phyloP scores from a whole-genome alignment of 164 flowering plant species.

The Dillenia suffruticosa region DNA sequence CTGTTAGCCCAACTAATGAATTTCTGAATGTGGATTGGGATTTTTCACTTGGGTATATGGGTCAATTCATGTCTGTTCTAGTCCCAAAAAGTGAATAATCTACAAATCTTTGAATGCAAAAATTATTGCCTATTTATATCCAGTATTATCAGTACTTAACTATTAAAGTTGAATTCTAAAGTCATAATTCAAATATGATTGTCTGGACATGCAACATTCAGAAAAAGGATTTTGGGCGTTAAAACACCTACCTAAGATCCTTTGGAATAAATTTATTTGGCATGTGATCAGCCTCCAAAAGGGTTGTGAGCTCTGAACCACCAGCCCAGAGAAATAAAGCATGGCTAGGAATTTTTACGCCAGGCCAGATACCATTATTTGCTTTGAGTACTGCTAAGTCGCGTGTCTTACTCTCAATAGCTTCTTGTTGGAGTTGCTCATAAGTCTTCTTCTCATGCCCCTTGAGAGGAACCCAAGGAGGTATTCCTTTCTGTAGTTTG shows the following conservation, averaged over 20 bases:
- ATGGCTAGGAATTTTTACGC: constrained; percentile 80
- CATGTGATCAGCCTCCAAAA: constrained; percentile 84
- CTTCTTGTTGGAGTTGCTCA: constrained; percentile 88
- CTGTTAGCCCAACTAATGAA: no score
- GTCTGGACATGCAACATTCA: no score
- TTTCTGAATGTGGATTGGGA: no score
- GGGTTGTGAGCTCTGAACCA: constrained; percentile 80
- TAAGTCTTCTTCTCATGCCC: constrained; percentile 79
- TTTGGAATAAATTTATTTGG: constrained; percentile 91
- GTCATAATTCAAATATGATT: no score
- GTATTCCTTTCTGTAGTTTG: constrained; percentile 80
- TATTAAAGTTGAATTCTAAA: no score
- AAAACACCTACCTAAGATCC: constrained; percentile 59
- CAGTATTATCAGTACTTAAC: no score
- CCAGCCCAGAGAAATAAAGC: constrained; percentile 96
- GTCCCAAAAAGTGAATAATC: no score
- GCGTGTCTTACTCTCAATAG: constrained; percentile 78
- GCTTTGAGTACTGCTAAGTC: constrained; percentile 85
- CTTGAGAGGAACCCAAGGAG: constrained; percentile 92
- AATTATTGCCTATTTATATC: no score
- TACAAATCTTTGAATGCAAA: no score
- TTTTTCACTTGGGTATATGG: no score
- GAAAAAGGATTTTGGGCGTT: no score
- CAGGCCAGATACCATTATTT: constrained; percentile 92
- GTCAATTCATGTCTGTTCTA: no score